Evolutionary conservation across 108 stramenopile species (phyloP).

Genomic region (Cyclotella kingstonii): DNA sequence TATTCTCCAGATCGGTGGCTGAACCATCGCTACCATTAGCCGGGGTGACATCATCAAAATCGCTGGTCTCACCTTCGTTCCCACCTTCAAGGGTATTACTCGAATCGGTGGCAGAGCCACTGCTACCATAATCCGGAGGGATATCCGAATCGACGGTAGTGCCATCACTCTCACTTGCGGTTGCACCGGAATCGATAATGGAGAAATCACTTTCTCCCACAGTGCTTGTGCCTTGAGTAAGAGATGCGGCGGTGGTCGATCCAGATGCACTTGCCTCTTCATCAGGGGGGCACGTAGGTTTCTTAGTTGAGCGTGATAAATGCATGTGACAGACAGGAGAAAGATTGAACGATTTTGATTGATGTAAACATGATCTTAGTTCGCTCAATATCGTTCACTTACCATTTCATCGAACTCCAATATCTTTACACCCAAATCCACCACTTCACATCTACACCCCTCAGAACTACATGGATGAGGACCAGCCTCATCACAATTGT

Average conservation of each 20-base stretch:
- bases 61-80: no score
- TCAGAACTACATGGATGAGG: neutral
- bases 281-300: no score
- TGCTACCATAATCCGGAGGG: no score
- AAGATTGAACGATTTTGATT: neutral
- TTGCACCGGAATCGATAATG: neutral
- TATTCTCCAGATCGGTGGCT: neutral
- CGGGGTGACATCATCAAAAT: neutral
- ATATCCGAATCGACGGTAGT: no score
- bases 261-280: no score
- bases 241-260: neutral
- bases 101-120: no score
- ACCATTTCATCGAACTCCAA: constrained; percentile 4
- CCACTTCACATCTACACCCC: constrained; percentile 13
- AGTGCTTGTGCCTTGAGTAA: neutral
- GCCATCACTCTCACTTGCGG: no score
- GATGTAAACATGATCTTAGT: neutral
- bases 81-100: no score
- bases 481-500: constrained; percentile 4
- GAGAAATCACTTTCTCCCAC: neutral
- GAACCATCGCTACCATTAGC: neutral
- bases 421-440: constrained; percentile 20
- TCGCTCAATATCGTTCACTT: neutral
- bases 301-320: no score
- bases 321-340: neutral